Percentiles rank a stretch among this genome's conserved stretches.
Conservation (phyloP, 2,329 filamentous ascomycete genomes). For the Talaromyces pinophilus region DNA sequence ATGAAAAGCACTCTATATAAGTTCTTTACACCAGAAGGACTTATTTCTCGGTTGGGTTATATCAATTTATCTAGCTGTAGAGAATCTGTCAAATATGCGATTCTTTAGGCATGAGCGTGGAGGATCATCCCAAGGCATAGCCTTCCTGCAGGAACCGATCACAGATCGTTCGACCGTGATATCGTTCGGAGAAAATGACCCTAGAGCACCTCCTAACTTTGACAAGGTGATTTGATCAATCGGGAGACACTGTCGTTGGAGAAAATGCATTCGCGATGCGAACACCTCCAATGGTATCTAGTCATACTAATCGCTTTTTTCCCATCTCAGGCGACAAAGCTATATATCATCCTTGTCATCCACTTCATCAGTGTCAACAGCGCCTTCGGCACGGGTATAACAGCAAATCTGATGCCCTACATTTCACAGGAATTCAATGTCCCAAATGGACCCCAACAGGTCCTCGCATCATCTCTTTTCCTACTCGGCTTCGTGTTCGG, state of each 20-base stretch:
- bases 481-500: not conserved
- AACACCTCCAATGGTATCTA: not conserved
- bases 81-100: not conserved
- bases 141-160: not conserved
- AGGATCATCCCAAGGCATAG: not conserved
- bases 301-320: not conserved
- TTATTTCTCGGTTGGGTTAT: not conserved
- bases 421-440: not conserved
- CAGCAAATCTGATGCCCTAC: not conserved
- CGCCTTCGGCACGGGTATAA: not conserved
- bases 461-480: not conserved
- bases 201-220: not conserved
- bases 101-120: not conserved
- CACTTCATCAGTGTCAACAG: not conserved
- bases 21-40: not conserved
- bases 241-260: not conserved
- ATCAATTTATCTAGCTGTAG: not conserved
- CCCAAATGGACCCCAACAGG: not conserved
- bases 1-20: not conserved
- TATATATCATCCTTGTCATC: not conserved
- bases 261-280: not conserved
- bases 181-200: not conserved
- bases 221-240: not conserved
- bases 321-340: not conserved
- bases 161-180: not conserved